Evolutionary conservation across 345 rosid genomes (phyloP).

Genomic region (Abelmoschus esculentus): DNA sequence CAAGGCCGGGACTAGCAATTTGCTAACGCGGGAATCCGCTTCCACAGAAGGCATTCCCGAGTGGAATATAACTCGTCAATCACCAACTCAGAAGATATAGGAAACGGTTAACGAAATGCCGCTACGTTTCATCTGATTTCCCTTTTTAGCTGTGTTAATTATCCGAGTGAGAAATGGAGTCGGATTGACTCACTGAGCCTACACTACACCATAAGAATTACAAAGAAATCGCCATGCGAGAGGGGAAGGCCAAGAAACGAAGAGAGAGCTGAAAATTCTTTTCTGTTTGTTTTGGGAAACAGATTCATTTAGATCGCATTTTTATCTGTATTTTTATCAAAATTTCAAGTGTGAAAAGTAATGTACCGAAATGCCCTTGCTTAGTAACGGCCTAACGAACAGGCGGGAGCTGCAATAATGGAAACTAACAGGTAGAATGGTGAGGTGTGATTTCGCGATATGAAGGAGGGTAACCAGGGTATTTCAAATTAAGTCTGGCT

Average conservation of each 20-base stretch:
- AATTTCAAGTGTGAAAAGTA: not conserved
- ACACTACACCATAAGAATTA: not conserved
- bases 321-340: not conserved
- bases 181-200: slow-evolving; percentile 10
- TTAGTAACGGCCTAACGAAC: not conserved
- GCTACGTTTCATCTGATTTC: not conserved
- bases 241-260: not conserved
- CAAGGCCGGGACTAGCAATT: slow-evolving; percentile 61
- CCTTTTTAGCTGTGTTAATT: not conserved
- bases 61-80: slow-evolving; percentile 27
- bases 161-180: slow-evolving; percentile 1
- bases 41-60: slow-evolving; percentile 99
- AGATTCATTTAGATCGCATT: not conserved
- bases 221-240: not conserved
- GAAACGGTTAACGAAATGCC: not conserved
- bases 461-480: not conserved
- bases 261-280: not conserved
- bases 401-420: not conserved
- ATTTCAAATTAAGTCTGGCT: not conserved
- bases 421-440: not conserved
- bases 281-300: not conserved
- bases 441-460: not conserved
- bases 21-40: slow-evolving; percentile 92
- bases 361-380: not conserved
- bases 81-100: slow-evolving; percentile 15